phyloP scores from a whole-genome alignment of 306 rosid genomes.

The Corylus americana region DNA sequence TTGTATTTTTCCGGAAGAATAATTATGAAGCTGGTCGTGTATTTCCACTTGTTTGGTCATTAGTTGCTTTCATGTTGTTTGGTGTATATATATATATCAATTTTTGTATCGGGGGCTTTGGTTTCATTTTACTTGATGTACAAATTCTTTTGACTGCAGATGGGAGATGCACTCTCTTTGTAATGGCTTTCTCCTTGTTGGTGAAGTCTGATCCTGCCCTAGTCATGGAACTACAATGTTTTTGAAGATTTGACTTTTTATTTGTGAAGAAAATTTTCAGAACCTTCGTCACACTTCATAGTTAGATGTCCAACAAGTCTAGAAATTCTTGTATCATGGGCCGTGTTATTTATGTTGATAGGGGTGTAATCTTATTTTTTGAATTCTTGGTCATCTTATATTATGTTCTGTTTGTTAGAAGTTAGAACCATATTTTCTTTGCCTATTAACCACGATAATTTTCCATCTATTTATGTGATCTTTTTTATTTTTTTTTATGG shows the following conservation, averaged over 20 bases:
- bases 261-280: constrained; percentile 15
- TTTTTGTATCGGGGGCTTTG: background rate
- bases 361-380: constrained; percentile 21
- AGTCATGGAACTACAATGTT: background rate
- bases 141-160: constrained; percentile 39
- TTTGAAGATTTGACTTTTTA: background rate
- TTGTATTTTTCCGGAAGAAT: no score
- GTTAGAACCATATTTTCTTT: background rate
- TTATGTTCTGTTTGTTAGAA: background rate
- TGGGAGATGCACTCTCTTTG: constrained; percentile 29
- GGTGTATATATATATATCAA: no score
- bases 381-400: background rate
- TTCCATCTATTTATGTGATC: background rate
- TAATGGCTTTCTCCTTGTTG: constrained; percentile 19
- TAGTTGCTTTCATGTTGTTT: background rate
- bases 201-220: background rate
- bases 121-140: background rate
- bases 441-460: background rate
- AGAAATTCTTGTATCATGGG: constrained; percentile 17
- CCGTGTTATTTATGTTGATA: constrained; percentile 3
- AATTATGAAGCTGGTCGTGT: no score
- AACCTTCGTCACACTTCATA: background rate
- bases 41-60: background rate
- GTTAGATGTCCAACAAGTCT: constrained; percentile 9
- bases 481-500: background rate